These are phyloP conservation scores for Flaveria sonorensis DNA, from an alignment of 129 eudicot species.

Conservation along the genomic window DNA sequence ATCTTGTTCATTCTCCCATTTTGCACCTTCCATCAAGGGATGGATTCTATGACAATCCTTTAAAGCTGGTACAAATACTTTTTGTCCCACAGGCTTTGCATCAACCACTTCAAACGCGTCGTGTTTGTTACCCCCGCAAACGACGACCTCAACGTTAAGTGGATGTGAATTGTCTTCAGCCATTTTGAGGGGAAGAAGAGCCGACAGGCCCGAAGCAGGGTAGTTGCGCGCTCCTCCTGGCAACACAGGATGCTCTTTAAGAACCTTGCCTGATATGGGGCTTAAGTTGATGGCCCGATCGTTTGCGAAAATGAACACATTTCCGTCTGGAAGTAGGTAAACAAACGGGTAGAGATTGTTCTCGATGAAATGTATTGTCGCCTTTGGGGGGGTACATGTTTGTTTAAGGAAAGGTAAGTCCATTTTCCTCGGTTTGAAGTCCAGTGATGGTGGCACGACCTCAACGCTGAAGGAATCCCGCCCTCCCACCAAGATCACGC, in stretches of 20 bases:
- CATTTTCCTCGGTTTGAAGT: slow-evolving; percentile 35
- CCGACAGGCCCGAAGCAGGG: slow-evolving; percentile 63
- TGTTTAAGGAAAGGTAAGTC: slow-evolving; percentile 57
- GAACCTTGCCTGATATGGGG: slow-evolving; percentile 31
- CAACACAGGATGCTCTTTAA: slow-evolving; percentile 39
- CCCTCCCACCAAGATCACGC: slow-evolving; percentile 66
- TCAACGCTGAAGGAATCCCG: slow-evolving; percentile 58
- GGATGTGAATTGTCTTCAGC: background rate
- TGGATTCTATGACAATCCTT: slow-evolving; percentile 67
- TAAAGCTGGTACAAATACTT: slow-evolving; percentile 44
- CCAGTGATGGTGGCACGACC: slow-evolving; percentile 47
- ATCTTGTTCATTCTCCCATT: slow-evolving; percentile 65
- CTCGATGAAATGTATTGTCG: slow-evolving; percentile 38
- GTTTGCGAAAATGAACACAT: slow-evolving; percentile 60
- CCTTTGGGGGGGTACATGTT: slow-evolving; percentile 46
- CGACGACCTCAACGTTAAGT: slow-evolving; percentile 48
- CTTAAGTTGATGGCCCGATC: slow-evolving; percentile 41
- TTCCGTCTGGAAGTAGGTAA: slow-evolving; percentile 62
- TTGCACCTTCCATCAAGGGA: slow-evolving; percentile 26
- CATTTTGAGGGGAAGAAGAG: slow-evolving; percentile 55
- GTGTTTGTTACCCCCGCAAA: slow-evolving; percentile 74
- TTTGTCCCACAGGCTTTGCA: slow-evolving; percentile 26
- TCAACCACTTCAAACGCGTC: slow-evolving; percentile 52
- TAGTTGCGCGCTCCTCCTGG: slow-evolving; percentile 72
- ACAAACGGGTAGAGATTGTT: slow-evolving; percentile 78